These are phyloP conservation scores for Exophiala sideris DNA, from an alignment of 2,329 filamentous ascomycete species.

Conservation along the genomic window DNA sequence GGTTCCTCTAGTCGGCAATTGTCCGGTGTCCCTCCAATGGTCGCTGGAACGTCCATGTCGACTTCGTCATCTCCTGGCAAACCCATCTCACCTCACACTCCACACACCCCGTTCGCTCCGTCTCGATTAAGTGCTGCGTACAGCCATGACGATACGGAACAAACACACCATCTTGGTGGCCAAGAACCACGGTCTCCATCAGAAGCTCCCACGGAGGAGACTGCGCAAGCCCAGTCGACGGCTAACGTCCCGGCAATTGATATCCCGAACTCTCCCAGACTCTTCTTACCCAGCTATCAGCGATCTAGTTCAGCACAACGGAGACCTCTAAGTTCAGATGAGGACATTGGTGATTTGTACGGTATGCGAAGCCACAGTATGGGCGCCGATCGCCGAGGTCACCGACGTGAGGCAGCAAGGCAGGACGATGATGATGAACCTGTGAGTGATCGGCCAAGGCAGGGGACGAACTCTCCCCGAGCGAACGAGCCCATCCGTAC, in stretches of 20 bases:
- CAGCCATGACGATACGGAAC: slow-evolving; percentile 39
- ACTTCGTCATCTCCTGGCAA: slow-evolving; percentile 87
- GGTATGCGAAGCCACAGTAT: slow-evolving; percentile 47
- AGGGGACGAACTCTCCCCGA: background rate
- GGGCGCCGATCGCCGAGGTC: slow-evolving; percentile 31
- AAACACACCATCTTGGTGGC: slow-evolving; percentile 31
- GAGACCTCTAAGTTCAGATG: slow-evolving; percentile 32
- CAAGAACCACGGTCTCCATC: slow-evolving; percentile 31
- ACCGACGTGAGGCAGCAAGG: slow-evolving; percentile 11
- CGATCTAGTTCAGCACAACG: slow-evolving; percentile 46
- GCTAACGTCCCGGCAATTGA: slow-evolving; percentile 45
- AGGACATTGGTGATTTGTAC: slow-evolving; percentile 45
- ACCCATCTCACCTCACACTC: slow-evolving; percentile 82
- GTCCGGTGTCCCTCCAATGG: slow-evolving; percentile 59
- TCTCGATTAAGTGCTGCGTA: slow-evolving; percentile 87
- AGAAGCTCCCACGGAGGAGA: slow-evolving; percentile 38
- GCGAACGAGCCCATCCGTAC: slow-evolving; percentile 6
- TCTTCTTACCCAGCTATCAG: slow-evolving; percentile 40
- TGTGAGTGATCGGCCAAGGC: background rate
- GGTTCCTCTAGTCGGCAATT: slow-evolving; percentile 74
- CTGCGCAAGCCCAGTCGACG: slow-evolving; percentile 32
- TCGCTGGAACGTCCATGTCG: slow-evolving; percentile 68
- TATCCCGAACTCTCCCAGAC: slow-evolving; percentile 47
- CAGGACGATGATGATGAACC: slow-evolving; percentile 7
- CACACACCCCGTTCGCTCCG: slow-evolving; percentile 88